phyloP scores from a whole-genome alignment of 345 rosid species.

The Litchi chinensis region DNA sequence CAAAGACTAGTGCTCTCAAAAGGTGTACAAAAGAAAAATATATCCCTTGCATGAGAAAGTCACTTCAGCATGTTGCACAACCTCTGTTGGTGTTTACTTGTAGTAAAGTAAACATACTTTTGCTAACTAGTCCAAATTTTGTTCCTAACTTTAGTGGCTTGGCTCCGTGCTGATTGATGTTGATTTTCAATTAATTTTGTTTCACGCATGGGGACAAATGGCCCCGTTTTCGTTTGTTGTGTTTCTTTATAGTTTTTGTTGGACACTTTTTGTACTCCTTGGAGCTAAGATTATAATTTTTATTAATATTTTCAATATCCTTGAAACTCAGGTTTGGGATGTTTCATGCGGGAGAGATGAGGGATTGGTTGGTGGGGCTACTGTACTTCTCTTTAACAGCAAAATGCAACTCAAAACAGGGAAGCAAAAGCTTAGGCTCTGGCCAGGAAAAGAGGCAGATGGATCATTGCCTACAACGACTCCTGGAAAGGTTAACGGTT shows the following conservation, averaged over 20 bases:
- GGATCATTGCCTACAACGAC: conserved; percentile 85
- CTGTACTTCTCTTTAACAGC: conserved; percentile 82
- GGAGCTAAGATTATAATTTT: conserved; percentile 8
- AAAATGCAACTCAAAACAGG: conserved; percentile 93
- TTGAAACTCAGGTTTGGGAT: conserved; percentile 75
- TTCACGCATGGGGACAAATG: conserved; percentile 11
- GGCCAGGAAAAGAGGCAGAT: conserved; percentile 90
- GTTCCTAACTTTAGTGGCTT: background rate
- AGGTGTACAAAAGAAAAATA: background rate
- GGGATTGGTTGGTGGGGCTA: conserved; percentile 92
- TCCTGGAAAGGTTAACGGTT: conserved; percentile 86
- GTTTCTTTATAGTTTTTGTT: background rate
- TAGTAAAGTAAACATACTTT: background rate
- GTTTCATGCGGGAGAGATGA: conserved; percentile 84
- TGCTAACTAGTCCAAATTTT: background rate
- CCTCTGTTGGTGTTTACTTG: background rate
- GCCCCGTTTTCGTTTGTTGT: background rate
- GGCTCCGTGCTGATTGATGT: conserved; percentile 3
- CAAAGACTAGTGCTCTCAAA: background rate
- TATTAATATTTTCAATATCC: conserved; percentile 3
- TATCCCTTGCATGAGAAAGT: background rate
- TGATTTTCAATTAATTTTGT: conserved; percentile 3
- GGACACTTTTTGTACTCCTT: conserved; percentile 7
- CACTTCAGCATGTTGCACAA: background rate
- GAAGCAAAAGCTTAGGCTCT: conserved; percentile 92